Base-by-base conservation (phyloP, 164 flowering plant genomes). In the Liriodendron chinense region DNA sequence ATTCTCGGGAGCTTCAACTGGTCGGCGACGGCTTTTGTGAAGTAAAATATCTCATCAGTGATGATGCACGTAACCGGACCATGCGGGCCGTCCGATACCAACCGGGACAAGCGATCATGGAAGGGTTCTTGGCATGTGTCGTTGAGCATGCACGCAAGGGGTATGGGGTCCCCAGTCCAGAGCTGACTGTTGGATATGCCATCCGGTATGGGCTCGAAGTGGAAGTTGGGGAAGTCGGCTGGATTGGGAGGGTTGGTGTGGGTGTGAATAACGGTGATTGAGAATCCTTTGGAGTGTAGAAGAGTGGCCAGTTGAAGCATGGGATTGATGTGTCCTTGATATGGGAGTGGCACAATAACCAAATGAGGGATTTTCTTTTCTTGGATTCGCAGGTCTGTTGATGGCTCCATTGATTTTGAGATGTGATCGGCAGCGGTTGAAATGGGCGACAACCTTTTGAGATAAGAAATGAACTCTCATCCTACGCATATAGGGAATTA, bases 321-420 rank as follows among this genome's bases (percentile, higher is more conserved):
- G 50, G 91, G 91, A 65, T 71, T 83, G 0, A 87, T 64, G 76
- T 87, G 89, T 53, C 91, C 91, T 70, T 87, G 87, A 0, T 80
- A 57, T 4, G 90, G 88, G 8, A 77, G 20, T 0, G 91, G 89
- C 18, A 88, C 80, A 10, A 85, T 68, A 0, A 83, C 65, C 56
- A 85, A n/a, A n/a, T 0, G 23, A 9, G 9, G 57, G 16, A 16
- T 16, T 53, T 53, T 53, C 57, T 53, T 53, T 16, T 16, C 57
- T 16, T 53, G 57, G 14, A 10, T 16, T 53, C 8, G 57, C 10
- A 53, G 2, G 2, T 53, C 10, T 53, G 5, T 53, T 0, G 14
- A 10, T 53, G 7, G 9, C 10, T 49, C 53, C 53, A 7, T 7
- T 7, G 53, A n/a, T n/a, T n/a, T n/a, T n/a, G n/a, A n/a, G n/a